A percentile compares a stretch with the other conserved stretches of the same genome.
phyloP scores from a whole-genome alignment of 345 rosid genomes.

The Eucalyptus coolabah region DNA sequence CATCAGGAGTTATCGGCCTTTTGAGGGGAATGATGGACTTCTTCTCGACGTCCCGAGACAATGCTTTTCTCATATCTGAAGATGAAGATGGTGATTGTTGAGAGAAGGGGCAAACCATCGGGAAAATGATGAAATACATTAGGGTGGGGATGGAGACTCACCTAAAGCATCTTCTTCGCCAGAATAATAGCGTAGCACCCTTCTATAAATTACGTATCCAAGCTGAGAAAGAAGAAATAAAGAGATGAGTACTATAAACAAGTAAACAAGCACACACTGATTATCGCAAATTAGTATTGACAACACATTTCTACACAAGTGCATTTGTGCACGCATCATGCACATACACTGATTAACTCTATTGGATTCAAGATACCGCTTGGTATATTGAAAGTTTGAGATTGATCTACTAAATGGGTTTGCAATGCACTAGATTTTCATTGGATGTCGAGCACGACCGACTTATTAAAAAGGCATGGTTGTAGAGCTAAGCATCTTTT shows the following conservation, averaged over 20 bases:
- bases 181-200: slow-evolving; percentile 86
- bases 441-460: background rate
- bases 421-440: background rate
- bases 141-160: slow-evolving; percentile 8
- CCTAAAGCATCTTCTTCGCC: slow-evolving; percentile 96
- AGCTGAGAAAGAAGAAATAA: slow-evolving; percentile 29
- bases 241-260: background rate
- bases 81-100: background rate
- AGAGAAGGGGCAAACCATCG: background rate
- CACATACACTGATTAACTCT: background rate
- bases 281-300: background rate
- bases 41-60: slow-evolving; percentile 78
- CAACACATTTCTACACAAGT: too few species aligned
- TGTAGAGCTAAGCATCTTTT: background rate
- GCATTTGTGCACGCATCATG: background rate
- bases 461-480: background rate
- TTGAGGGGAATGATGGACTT: slow-evolving; percentile 83
- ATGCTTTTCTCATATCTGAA: slow-evolving; percentile 94
- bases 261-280: background rate
- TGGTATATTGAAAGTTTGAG: background rate
- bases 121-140: background rate
- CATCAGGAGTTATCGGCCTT: slow-evolving; percentile 80
- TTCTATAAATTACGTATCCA: slow-evolving; percentile 74
- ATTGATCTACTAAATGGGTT: background rate
- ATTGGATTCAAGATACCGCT: background rate